Evolutionary conservation across 2,329 filamentous ascomycete genomes (phyloP), one percentile per base, ranked within the genome.

Genomic region (Sordariomycetes sp.): DNA sequence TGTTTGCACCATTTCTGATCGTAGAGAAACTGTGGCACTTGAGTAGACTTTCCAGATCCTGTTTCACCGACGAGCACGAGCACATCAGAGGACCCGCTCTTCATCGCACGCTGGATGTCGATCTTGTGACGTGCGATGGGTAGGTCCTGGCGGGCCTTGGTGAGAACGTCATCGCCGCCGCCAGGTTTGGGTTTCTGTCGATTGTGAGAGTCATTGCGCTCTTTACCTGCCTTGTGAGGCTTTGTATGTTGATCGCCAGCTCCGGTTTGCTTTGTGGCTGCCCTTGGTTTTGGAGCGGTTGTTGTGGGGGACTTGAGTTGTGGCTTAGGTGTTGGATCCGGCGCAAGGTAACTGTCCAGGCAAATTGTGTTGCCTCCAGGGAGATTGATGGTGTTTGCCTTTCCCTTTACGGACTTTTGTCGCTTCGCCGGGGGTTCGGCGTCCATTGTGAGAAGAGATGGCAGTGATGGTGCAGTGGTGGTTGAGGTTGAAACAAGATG

Each of bases 11-110:
- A 96, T 6, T 75, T 60, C 49, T 95, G 84, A 18, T 64, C 58
- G 30, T 82, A 74, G 7, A 98, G 64, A 42, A 94, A 95, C 50
- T 96, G 92, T 0, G 92, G 90, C 0, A 95, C 80, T 58, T 98
- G 92, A 0, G 92, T 98, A 63, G 85, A 93, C 61, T 98, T 98
- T 53, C 92, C 92, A 11, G 86, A 94, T 54, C 92, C 92, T 0
- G 92, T 98, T 57, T 96, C 90, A 62, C 90, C 90, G 3, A 92
- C 82, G 11, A 98, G 64, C 0, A 98, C 69, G 33, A 98, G 72
- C 2, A 94, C 75, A 48, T 93, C 75, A 41, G 19, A 24, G 21
- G 74, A n/a, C n/a, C n/a, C n/a, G n/a, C n/a, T 61, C 12, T 64
- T 64, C 6, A 94, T 60, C 3, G 73, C 66, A 12, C 66, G 51